Evolutionary conservation across 108 stramenopile genomes (phyloP), one percentile per base, ranked within the genome.

Genomic region (Epithemia pelagica): DNA sequence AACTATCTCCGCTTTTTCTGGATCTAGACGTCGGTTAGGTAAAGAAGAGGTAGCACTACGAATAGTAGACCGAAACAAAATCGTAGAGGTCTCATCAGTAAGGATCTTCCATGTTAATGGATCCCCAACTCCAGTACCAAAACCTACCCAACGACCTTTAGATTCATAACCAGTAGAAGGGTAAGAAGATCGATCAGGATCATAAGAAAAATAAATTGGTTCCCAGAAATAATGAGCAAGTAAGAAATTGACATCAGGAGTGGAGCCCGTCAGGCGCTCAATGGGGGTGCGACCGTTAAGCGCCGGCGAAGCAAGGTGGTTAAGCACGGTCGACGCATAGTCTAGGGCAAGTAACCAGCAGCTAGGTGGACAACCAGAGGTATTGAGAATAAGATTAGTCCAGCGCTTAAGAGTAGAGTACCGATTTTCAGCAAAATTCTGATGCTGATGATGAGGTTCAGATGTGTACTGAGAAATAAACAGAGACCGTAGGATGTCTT

Each of bases 341-440:
- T 32, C 8, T 10, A 63, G 10, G 0, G 61, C 62, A 18, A 69
- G 56, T 0, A 71, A 32, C 78, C 78, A 79, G 2, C 32, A 24
- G 27, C 2, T 30, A 22, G 58, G 32, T 15, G 72, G 73, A 2
- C 68, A 57, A 33, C 69, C 73, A 30, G 64, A 70, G 19, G 29
- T 57, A 59, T 78, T 52, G 58, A 78, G 10, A 21, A 74, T 33
- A 0, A 53, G 23, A 7, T 70, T 60, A 0, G 56, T 19, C 5
- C 24, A 63, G 1, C 30, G 54, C 54, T 77, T 77, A 19, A 73
- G 32, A 20, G 24, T 27, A 46, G 68, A 54, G 31, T 32, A 52
- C 21, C 72, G 68, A n/a, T 46, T 51, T 64, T 78, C 77, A 10
- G 68, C 72, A 30, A 27, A 20, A 59, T 78, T 78, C 52, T 78